Conservation (phyloP, 2,329 filamentous ascomycete species). For the Ustilaginoidea virens region DNA sequence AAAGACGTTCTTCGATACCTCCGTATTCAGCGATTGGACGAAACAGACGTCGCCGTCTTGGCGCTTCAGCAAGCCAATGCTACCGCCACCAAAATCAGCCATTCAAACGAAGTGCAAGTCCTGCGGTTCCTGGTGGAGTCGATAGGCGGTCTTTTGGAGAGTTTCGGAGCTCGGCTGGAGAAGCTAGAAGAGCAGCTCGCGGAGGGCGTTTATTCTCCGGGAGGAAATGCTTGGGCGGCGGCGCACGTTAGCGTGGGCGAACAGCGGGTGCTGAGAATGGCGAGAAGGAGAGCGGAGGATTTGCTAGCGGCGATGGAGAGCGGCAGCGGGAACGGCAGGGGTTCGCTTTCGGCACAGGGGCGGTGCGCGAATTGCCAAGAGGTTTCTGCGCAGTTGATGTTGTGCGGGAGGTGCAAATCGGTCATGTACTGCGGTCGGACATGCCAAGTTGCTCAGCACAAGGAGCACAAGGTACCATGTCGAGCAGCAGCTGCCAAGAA, state of each 20-base stretch:
- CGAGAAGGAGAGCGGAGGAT: slow-evolving; percentile 16
- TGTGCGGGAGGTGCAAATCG: slow-evolving; percentile 7
- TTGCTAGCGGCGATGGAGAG: slow-evolving; percentile 9
- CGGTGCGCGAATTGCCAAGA: slow-evolving; percentile 6
- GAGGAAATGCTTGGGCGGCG: slow-evolving; percentile 20
- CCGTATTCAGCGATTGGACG: slow-evolving; percentile 17
- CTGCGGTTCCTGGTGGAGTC: slow-evolving; percentile 17
- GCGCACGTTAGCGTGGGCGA: slow-evolving; percentile 14
- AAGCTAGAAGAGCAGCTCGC: slow-evolving; percentile 16
- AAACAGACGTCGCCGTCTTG: slow-evolving; percentile 14
- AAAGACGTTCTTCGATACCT: slow-evolving; percentile 18
- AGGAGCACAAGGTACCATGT: slow-evolving; percentile 6
- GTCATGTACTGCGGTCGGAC: slow-evolving; percentile 5
- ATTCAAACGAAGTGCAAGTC: slow-evolving; percentile 17
- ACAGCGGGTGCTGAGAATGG: slow-evolving; percentile 17
- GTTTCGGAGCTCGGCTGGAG: slow-evolving; percentile 15
- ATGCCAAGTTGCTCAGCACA: slow-evolving; percentile 6
- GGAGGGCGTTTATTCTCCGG: slow-evolving; percentile 14
- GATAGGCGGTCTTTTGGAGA: slow-evolving; percentile 13
- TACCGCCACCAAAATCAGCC: slow-evolving; percentile 12
- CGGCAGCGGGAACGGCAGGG: background rate
- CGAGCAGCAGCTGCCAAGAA: slow-evolving; percentile 3
- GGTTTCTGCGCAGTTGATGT: slow-evolving; percentile 4
- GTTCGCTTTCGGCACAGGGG: slow-evolving; percentile 1
- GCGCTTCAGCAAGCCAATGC: slow-evolving; percentile 9